phyloP scores from a whole-genome alignment of 1,284 basidiomycete genomes.

The Ustilago nuda region DNA sequence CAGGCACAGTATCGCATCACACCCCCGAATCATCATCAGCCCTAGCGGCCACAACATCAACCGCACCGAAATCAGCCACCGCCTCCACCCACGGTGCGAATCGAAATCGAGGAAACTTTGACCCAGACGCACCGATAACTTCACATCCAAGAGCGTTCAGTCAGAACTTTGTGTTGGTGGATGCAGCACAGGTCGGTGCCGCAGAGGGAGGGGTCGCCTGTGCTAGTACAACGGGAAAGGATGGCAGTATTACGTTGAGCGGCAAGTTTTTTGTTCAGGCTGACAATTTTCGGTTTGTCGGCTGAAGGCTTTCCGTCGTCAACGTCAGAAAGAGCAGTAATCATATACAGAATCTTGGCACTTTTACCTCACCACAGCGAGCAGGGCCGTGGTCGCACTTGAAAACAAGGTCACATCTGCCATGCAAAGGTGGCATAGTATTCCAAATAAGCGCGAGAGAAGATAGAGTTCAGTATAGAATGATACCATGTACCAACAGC shows the following conservation, averaged over 20 bases:
- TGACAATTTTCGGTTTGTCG: constrained; percentile 63
- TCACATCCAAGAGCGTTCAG: constrained; percentile 58
- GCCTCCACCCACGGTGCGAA: constrained; percentile 44
- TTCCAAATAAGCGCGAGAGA: too few relatives aligned
- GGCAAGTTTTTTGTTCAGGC: constrained; percentile 63
- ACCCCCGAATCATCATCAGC: constrained; percentile 61
- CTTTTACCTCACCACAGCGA: background rate
- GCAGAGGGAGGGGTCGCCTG: constrained; percentile 36
- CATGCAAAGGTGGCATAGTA: too few relatives aligned
- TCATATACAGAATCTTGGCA: background rate
- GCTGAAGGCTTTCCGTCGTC: constrained; percentile 16
- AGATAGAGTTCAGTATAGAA: too few relatives aligned
- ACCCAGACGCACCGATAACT: constrained; percentile 58
- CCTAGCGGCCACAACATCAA: constrained; percentile 27
- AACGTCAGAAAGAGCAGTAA: background rate
- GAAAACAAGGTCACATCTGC: too few relatives aligned
- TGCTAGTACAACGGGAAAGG: constrained; percentile 28
- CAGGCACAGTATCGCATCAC: constrained; percentile 65
- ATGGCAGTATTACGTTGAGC: constrained; percentile 33
- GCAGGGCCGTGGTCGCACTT: too few relatives aligned
- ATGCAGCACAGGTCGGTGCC: constrained; percentile 17
- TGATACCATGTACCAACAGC: too few relatives aligned
- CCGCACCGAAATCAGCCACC: constrained; percentile 57
- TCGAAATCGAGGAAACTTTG: constrained; percentile 39
- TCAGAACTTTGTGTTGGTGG: constrained; percentile 63